Evolutionary conservation across 805 yeast species (phyloP).

Genomic region (Ogataea pilisensis): DNA sequence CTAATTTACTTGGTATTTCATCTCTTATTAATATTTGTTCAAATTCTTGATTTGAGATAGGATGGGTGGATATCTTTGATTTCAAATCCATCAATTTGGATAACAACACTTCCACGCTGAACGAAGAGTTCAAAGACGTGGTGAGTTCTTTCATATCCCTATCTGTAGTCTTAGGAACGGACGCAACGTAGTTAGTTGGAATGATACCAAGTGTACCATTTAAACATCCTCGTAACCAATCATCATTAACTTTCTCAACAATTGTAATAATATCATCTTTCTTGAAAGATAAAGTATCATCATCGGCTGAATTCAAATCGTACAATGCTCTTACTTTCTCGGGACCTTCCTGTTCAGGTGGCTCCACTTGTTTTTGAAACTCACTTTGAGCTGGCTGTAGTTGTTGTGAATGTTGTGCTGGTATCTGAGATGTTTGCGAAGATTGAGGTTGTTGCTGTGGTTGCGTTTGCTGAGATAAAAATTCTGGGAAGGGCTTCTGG

Average conservation of each 20-base stretch:
- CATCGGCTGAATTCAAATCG: constrained; percentile 72
- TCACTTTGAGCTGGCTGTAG: constrained; percentile 14
- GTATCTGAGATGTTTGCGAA: constrained; percentile 4
- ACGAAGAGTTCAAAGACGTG: constrained; percentile 47
- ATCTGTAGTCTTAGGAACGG: constrained; percentile 61
- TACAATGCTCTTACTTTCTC: constrained; percentile 73
- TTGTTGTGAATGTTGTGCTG: constrained; percentile 13
- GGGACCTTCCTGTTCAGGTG: constrained; percentile 17
- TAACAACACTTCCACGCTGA: constrained; percentile 65
- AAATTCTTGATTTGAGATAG: constrained; percentile 32
- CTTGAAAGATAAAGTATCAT: constrained; percentile 81
- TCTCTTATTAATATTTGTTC: constrained; percentile 47
- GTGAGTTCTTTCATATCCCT: constrained; percentile 52
- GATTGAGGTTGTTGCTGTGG: constrained; percentile 3
- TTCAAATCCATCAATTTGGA: constrained; percentile 42
- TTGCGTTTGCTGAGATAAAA: neutral
- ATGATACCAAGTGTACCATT: constrained; percentile 81
- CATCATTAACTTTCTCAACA: constrained; percentile 80
- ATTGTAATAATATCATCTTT: constrained; percentile 88
- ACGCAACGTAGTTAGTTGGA: constrained; percentile 88
- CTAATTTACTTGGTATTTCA: constrained; percentile 65
- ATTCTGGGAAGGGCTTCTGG: constrained; percentile 27
- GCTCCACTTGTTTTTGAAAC: constrained; percentile 16
- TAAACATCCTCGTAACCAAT: constrained; percentile 93
- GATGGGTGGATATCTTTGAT: constrained; percentile 32